Base-by-base conservation (phyloP, 441 rosid species). In the Metrosideros polymorpha region DNA sequence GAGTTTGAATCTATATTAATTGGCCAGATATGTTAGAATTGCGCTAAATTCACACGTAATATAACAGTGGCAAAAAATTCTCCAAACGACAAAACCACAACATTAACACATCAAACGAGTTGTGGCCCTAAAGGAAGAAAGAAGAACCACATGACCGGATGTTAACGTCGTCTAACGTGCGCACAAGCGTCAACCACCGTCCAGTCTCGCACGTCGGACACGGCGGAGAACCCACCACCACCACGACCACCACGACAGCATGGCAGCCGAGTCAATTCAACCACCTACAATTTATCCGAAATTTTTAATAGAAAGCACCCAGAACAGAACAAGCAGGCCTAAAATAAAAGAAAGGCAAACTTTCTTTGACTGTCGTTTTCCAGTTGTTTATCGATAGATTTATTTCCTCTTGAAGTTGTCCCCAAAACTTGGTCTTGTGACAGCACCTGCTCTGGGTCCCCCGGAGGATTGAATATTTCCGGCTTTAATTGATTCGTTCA, bases 101-200 rank as follows among this genome's bases (percentile, higher is more conserved):
- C 2, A 35, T 35, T 25, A 35, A 19, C 25, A 19, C n/a, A 71
- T 39, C n/a, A 1, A 71, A 39, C 79, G 79, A 39, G 22, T 47
- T 22, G 39, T 22, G 5, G 5, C 15, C 49, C 66, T 17, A 25
- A 3, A 0, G 0, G n/a, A 39, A 24, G 22, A 39, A 25, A 22
- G 47, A 22, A 25, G 24, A 22, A 9, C 5, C 5, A 25, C n/a
- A 55, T 55, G 1, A 9, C 4, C 8, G n/a, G 4, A 52, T 52
- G 55, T 52, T 25, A 55, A 55, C 27, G 12, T 10, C 13, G n/a
- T 25, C n/a, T 12, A 10, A 22, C 9, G 15, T 39, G 63, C 7
- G 7, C 14, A 27, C 30, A 12, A n/a, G 12, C 63, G 63, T 55
- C 63, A 27, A 56, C 63, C 30, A 12, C 30, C 30, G 17, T 5